Base-by-base conservation (phyloP, 805 yeast species). In the Blastobotrys chiropterorum region DNA sequence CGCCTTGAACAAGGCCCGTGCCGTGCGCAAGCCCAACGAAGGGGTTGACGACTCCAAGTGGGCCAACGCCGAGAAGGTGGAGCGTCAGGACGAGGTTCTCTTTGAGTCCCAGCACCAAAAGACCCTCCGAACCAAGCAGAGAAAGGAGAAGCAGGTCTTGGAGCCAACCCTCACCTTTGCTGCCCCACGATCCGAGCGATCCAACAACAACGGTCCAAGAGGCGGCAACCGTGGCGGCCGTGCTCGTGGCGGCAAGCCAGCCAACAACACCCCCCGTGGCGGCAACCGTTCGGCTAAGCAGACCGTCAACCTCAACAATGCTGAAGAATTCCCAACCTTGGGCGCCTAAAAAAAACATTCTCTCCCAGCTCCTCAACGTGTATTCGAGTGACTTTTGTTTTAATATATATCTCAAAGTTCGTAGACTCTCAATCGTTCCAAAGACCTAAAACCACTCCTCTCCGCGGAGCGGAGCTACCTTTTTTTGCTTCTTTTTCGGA, bases 111-210 rank as follows among this genome's bases (percentile, higher is more conserved):
- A 89, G 64, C 74, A 76, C 68, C 69, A 75, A 68, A 89, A 89
- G 83, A 79, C 79, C 71, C 64, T 73, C 65, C 85, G 81, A 74
- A 66, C 77, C 67, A 90, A 89, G 81, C 77, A 83, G 59, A 78
- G 76, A 71, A 90, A 90, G 82, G 85, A 85, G 72, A 89, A 89
- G 85, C 78, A 74, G 66, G 73, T 76, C 68, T 76, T 90, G 67
- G 92, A 87, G 60, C 76, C 87, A 62, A 82, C 82, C 62, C 86
- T 90, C 56, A 72, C 56, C 57, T 85, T 85, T 68, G 76, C 85
- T 62, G 90, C 66, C 66, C 61, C 60, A 34, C 49, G 44, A 19
- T 45, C 50, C 39, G 52, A 47, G 48, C 75, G 76, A 57, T 50
- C 51, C 55, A 56, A 53, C 63, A 70, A 64, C 70, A 73, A 59